phyloP scores from a whole-genome alignment of 2,329 filamentous ascomycete genomes.

The Colletotrichum tamarilloi region DNA sequence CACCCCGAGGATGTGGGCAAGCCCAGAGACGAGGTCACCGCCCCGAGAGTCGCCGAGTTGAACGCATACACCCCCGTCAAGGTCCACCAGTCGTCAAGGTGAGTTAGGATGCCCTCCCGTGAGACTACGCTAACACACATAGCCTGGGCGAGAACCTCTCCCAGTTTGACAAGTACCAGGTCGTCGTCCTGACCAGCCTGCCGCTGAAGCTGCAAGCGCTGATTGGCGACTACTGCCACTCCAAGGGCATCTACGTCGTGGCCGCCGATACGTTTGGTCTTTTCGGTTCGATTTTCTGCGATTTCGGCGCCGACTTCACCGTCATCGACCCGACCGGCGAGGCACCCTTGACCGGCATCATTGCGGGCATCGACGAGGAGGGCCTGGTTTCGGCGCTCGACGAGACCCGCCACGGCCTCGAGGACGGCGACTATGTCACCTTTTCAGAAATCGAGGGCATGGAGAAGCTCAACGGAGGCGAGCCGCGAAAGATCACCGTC shows the following conservation, averaged over 20 bases:
- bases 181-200: slow-evolving; percentile 89
- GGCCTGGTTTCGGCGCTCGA: slow-evolving; percentile 93
- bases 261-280: slow-evolving; percentile 91
- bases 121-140: slow-evolving; percentile 41
- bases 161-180: slow-evolving; percentile 90
- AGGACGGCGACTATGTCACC: slow-evolving; percentile 96
- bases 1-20: slow-evolving; percentile 90
- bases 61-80: slow-evolving; percentile 96
- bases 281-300: slow-evolving; percentile 96
- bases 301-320: slow-evolving; percentile 95
- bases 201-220: slow-evolving; percentile 82
- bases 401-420: slow-evolving; percentile 92
- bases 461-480: slow-evolving; percentile 84
- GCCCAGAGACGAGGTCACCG: slow-evolving; percentile 86
- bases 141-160: slow-evolving; percentile 81
- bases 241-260: slow-evolving; percentile 91
- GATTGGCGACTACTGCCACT: slow-evolving; percentile 93
- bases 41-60: slow-evolving; percentile 89
- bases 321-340: slow-evolving; percentile 92
- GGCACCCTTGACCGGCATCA: slow-evolving; percentile 85
- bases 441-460: slow-evolving; percentile 95
- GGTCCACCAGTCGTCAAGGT: slow-evolving; percentile 73
- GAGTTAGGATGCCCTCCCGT: slow-evolving; percentile 36
- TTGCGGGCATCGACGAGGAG: slow-evolving; percentile 89
- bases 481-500: slow-evolving; percentile 90